Evolutionary conservation across 2,329 filamentous ascomycete species (phyloP), one percentile per base, ranked within the genome.

Genomic region (Alternaria angustiovoidea): DNA sequence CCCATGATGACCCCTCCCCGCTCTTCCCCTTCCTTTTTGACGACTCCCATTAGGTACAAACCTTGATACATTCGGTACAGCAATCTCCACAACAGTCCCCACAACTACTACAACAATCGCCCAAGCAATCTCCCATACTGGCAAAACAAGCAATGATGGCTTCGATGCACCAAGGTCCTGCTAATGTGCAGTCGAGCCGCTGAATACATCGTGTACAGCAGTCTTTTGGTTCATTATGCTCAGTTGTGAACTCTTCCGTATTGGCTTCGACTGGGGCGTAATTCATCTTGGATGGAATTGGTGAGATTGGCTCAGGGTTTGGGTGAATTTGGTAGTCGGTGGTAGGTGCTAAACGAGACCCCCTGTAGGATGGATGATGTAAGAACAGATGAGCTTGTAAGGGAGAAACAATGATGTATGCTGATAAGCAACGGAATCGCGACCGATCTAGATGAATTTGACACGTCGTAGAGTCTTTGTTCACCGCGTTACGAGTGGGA

Each of bases 211-310:
- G 42, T 1, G 61, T 57, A 22, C 59, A 62, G 24, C 61, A 54
- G 6, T 64, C 62, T 28, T 57, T 38, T 11, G 59, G 39, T 22
- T 64, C 63, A 28, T 47, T 61, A 24, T 60, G 61, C 8, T 47
- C 42, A 3, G 34, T 22, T n/a, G 44, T 61, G 5, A 55, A 59
- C 9, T 68, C 60, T 16, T 68, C 65, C 5, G 32, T 46, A 7
- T 47, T 30, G 0, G 42, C 16, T 30, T 58, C 47, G 7, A 61
- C 36, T 1, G 63, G 63, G n/a, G 60, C 57, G 59, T 71, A 71
- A 5, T 69, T 61, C 68, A 71, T 49, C 14, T 65, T 41, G 55
- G 3, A 36, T 52, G 55, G 5, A 26, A 49, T 44, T 52, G 38
- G 32, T 6, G 9, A 56, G 30, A 11, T 48, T 41, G 20, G 36